These are phyloP conservation scores for Chrysoporthe puriensis DNA, from an alignment of 2,329 filamentous ascomycete genomes.

Conservation along the genomic window DNA sequence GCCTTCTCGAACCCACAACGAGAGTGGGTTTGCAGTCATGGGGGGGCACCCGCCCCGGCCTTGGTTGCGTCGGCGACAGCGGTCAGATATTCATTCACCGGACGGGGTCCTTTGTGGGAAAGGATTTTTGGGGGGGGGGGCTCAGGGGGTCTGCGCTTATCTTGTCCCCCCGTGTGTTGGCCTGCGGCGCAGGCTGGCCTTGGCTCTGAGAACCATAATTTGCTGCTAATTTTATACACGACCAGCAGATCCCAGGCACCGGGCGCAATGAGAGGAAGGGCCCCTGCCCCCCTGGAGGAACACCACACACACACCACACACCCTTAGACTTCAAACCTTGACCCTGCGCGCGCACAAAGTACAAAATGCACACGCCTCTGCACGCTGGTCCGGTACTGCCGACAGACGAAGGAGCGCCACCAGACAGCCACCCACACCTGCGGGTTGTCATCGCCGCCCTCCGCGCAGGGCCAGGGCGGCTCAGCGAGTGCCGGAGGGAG, in stretches of 20 bases:
- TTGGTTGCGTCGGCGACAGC: slow-evolving; percentile 4
- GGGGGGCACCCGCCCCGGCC: background rate
- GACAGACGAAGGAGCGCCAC: slow-evolving; percentile 6
- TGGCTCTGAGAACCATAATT: slow-evolving; percentile 13
- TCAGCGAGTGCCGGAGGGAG: background rate
- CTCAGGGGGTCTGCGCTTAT: slow-evolving; percentile 24
- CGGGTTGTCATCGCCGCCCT: background rate
- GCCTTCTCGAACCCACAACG: slow-evolving; percentile 17
- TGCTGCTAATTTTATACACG: slow-evolving; percentile 27
- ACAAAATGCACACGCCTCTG: background rate
- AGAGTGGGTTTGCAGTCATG: background rate
- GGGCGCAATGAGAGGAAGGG: background rate
- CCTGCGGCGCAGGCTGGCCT: slow-evolving; percentile 8
- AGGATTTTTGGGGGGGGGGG: background rate
- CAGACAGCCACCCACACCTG: background rate
- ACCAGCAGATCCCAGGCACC: background rate
- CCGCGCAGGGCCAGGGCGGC: background rate
- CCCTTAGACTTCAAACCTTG: background rate
- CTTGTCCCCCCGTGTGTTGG: background rate
- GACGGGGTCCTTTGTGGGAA: background rate
- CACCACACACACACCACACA: background rate
- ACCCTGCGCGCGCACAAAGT: background rate
- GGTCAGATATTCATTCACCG: slow-evolving; percentile 6
- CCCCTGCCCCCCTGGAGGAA: background rate
- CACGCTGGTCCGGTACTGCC: background rate